Evolutionary conservation across 2,329 filamentous ascomycete species (phyloP), one percentile per base, ranked within the genome.

Genomic region (Colletotrichum somersetense): DNA sequence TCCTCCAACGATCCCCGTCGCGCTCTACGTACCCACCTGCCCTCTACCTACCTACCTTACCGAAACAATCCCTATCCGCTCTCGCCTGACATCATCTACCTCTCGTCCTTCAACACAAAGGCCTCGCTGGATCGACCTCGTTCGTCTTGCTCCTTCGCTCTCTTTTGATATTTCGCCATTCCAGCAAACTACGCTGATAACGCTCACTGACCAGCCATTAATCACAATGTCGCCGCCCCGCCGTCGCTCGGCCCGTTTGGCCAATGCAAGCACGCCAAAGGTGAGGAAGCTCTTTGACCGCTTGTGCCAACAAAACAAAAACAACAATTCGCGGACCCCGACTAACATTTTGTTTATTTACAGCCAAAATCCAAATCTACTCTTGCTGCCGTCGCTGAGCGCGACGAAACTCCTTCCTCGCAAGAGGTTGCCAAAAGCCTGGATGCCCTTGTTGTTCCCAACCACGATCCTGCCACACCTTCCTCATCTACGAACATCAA

Each of bases 401-500:
- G 78, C 63, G 79, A 83, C 66, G 85, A 87, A 67, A 79, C 75
- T 8, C 78, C 71, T 72, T 50, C 67, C 23, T 65, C 81, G 6
- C 75, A 80, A 40, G 76, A 76, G 30, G 73, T 77, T 35, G 74
- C 75, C 53, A 77, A 76, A 63, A 78, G 76, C 68, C 73, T 77
- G 59, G 74, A 81, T 76, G 75, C 78, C 23, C 75, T 77, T 63
- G 77, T 79, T 71, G 82, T 83, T 26, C 79, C 82, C 11, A 73
- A 76, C 12, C 72, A 73, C 48, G 76, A 76, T 61, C 83, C 83
- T 5, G 78, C 78, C 38, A 92, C 93, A 1, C 94, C 94, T 6
- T 87, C 86, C 52, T 89, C 89, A 50, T 88, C 87, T 18, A 90
- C 90, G 5, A 87, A 90, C 7, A 84, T 92, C 75, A 92, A 93